Evolutionary conservation across 768 basidiomycete genomes (phyloP), one percentile per base, ranked within the genome.

Genomic region (Leccinellum albellum): DNA sequence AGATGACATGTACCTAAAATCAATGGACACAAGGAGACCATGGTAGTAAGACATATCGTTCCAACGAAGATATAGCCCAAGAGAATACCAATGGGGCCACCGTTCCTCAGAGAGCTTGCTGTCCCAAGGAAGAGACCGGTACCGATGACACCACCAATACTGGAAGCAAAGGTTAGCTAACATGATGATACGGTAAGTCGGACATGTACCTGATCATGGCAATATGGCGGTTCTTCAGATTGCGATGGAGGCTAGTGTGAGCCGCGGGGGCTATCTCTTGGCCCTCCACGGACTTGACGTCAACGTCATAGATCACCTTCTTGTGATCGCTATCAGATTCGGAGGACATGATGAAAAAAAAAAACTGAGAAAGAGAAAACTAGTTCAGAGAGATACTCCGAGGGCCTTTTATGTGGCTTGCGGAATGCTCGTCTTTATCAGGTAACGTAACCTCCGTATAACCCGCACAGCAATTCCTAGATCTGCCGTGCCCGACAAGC

Each of bases 61-160:
- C 73, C 75, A 3, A 77, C 51, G 29, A 73, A 67, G 1, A 69
- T 5, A 61, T 80, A 80, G 7, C 69, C 79, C 21, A 80, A 65
- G 12, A 81, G 66, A 37, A 81, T 60, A 20, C 79, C 79, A 2
- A 80, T 15, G 4, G 79, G 79, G 45, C 80, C 79, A 50, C 78
- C 80, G n/a, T 71, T 65, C 50, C 51, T 53, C 33, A 81, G 69
- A 3, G 76, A 68, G 7, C 61, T 45, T 4, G 70, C 76, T 2
- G 70, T 68, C 6, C 70, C 71, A 13, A 73, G 69, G 61, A 74
- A 73, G 17, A 75, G 64, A 26, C 71, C 67, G 1, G 78, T 78
- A 23, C 79, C 79, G 15, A 78, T 78, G 45, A 77, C 78, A 58
- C 76, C 74, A 44, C 66, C 69, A 0, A 72, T 66, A 58, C 70